Evolutionary conservation across 2,329 filamentous ascomycete species (phyloP), one percentile per base, ranked within the genome.

Genomic region (Fusarium cyanostomum): DNA sequence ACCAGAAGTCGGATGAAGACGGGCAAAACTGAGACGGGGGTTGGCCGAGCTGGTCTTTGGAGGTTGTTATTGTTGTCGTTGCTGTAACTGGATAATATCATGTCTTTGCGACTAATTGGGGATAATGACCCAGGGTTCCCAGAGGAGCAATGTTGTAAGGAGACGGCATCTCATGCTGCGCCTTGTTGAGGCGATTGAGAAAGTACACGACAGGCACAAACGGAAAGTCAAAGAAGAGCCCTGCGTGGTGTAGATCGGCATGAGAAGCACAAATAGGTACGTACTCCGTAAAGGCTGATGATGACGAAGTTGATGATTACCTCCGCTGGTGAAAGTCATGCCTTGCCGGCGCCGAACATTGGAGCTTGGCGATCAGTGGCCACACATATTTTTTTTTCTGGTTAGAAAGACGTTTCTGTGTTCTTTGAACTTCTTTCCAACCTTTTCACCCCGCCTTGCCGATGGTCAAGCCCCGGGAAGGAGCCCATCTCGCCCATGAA

Each of bases 161-260:
- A 48, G 28, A 28, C 52, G 37, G 34, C 33, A 34, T 46, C 28
- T 41, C n/a, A 38, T 46, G 42, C 60, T 56, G 57, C 45, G 50
- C 45, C 58, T 54, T 39, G 43, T 30, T 48, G 11, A 21, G 28
- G 8, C n/a, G 28, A 26, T 12, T 16, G 7, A 43, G 34, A 41
- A 21, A 34, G n/a, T 18, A 35, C 8, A 26, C n/a, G 38, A 38
- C 26, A 37, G 34, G 30, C n/a, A n/a, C n/a, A n/a, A n/a, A 24
- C 37, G 24, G 11, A 57, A 30, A 59, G 39, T 49, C 26, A 55
- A 48, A 62, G 52, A 48, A 37, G 39, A 16, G n/a, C 48, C 27
- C 34, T 50, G 48, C 30, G 27, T 55, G 58, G 62, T 55, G 41
- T 39, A 43, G 62, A 66, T 66, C 58, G 45, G 48, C 62, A 42